Evolutionary conservation across 2,329 filamentous ascomycete species (phyloP).

Genomic region (Biscogniauxia sp.): DNA sequence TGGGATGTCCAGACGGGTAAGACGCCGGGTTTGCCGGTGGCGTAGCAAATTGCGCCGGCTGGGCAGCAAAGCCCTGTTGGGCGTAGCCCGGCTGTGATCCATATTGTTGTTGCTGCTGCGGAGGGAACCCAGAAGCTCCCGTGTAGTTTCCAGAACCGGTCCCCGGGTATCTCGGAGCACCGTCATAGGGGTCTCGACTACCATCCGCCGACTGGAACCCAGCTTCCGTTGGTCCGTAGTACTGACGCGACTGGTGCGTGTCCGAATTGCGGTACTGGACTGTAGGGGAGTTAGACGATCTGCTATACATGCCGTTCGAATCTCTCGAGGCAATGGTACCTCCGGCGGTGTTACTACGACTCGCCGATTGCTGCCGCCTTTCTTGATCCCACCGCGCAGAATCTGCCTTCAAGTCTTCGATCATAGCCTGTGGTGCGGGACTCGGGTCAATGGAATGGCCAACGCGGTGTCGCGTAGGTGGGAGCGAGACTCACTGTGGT

Average conservation of each 20-base stretch:
- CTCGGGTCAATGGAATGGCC: conserved; percentile 17
- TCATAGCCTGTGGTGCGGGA: conserved; percentile 52
- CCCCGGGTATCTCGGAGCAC: conserved; percentile 50
- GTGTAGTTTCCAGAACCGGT: conserved; percentile 49
- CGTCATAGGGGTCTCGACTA: conserved; percentile 36
- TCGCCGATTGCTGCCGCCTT: conserved; percentile 53
- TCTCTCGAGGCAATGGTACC: conserved; percentile 57
- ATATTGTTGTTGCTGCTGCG: conserved; percentile 28
- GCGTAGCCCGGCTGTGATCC: conserved; percentile 30
- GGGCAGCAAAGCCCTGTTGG: conserved; percentile 28
- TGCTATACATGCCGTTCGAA: conserved; percentile 45
- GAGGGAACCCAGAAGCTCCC: conserved; percentile 40
- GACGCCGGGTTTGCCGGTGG: conserved; percentile 26
- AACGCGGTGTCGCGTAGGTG: background rate
- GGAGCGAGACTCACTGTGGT: conserved; percentile 61
- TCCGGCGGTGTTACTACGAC: conserved; percentile 51
- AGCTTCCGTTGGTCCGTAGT: conserved; percentile 45
- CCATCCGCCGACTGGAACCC: conserved; percentile 24
- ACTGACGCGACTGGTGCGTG: conserved; percentile 45
- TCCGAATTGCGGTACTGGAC: conserved; percentile 57
- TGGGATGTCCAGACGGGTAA: conserved; percentile 23
- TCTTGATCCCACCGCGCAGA: conserved; percentile 62
- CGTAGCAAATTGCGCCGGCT: conserved; percentile 27
- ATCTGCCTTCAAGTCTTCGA: conserved; percentile 60
- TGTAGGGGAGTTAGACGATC: conserved; percentile 59